Conservation (phyloP, 768 basidiomycete species). For the Boletus sp. region DNA sequence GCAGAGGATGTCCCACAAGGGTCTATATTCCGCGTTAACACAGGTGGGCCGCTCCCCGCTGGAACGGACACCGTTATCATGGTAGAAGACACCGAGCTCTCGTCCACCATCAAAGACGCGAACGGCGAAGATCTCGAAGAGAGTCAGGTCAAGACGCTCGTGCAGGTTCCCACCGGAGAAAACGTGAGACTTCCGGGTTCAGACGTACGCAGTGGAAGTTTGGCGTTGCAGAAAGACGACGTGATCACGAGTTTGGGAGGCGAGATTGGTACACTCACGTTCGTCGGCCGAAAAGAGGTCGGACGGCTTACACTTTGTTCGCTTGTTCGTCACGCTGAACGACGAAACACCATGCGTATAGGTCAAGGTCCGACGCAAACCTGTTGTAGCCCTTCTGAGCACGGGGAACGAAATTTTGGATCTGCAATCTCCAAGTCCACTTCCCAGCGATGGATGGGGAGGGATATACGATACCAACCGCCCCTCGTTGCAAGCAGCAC, state of each 20-base stretch:
- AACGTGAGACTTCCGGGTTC: constrained; percentile 74
- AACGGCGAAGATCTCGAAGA: constrained; percentile 57
- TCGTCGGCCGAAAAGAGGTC: constrained; percentile 73
- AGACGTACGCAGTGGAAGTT: constrained; percentile 65
- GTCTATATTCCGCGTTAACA: constrained; percentile 68
- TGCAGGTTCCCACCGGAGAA: constrained; percentile 57
- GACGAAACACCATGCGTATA: constrained; percentile 25
- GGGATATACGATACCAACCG: constrained; percentile 86
- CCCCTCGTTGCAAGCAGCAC: constrained; percentile 66
- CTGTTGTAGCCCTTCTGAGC: constrained; percentile 75
- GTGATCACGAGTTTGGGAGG: constrained; percentile 66
- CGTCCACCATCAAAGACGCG: constrained; percentile 44
- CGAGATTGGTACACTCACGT: constrained; percentile 78
- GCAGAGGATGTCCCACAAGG: constrained; percentile 40
- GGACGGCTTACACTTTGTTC: constrained; percentile 3
- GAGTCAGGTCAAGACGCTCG: constrained; percentile 63
- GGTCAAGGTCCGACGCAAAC: constrained; percentile 70
- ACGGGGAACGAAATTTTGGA: constrained; percentile 84
- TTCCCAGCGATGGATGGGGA: constrained; percentile 48
- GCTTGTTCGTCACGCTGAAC: neutral
- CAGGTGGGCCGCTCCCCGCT: constrained; percentile 73
- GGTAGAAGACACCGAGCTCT: constrained; percentile 87
- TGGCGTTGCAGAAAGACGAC: constrained; percentile 61
- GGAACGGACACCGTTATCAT: constrained; percentile 82
- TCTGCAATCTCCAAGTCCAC: constrained; percentile 42